Base-by-base conservation (phyloP, 2,329 filamentous ascomycete genomes). In the Ceratocystis ficicola region DNA sequence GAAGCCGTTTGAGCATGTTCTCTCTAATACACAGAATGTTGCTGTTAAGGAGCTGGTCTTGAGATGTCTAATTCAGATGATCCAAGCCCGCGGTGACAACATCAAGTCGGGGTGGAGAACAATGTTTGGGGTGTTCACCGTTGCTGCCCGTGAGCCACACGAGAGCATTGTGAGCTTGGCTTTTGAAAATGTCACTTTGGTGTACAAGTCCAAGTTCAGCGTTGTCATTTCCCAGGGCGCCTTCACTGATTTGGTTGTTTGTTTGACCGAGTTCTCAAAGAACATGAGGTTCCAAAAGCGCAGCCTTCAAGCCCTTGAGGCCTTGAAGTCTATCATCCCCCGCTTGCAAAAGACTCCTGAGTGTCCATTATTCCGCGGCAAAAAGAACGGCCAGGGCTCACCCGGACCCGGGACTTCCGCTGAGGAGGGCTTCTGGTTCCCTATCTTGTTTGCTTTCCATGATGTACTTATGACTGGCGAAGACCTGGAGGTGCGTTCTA, bases 241-340 rank as follows among this genome's bases (percentile, higher is more conserved):
- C 2, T 99, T 99, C 73, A 92, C 94, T 0, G 95, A 99, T 73
- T 80, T 99, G 32, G 88, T 99, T 68, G 90, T 99, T 64, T 99
- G 94, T 73, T 78, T 99, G 69, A 99, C 95, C 0, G 91, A 97
- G 74, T 99, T 99, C 74, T 96, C 93, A 20, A 99, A 99, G 80
- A 99, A 99, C 74, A 87, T 91, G 75, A 92, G 87, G 72, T 99
- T 99, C 77, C 94, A 99, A 75, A 97, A 97, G 80, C 97, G 97
- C 80, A 96, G 92, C 20, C 75, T 99, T 64, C 91, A 96, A 73
- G 93, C 94, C 0, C 93, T 99, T 73, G 94, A 99, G 75, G 87
- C 91, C 3, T 78, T 99, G 48, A 97, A 96, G 75, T 91, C 90
- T 0, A 90, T 93, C 20, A 91, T 99, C 62, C 89, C 90, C 0